phyloP scores from a whole-genome alignment of 2,329 filamentous ascomycete species.

The Aspergillus uvarum region DNA sequence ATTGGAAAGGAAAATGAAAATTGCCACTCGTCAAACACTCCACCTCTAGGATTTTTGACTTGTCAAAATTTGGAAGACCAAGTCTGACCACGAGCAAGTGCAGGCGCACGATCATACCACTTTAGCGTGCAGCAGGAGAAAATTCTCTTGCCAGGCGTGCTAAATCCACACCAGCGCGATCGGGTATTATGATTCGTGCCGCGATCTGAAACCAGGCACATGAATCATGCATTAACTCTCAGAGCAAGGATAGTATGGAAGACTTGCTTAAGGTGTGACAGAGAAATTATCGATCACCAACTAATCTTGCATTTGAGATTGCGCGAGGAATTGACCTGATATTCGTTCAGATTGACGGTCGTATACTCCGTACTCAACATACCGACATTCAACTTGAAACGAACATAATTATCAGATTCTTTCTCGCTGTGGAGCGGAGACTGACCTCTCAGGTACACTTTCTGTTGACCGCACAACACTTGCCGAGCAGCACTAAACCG shows the following conservation, averaged over 20 bases:
- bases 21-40: neutral
- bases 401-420: neutral
- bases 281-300: neutral
- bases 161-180: neutral
- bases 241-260: too few relatives aligned
- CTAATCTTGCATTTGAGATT: neutral
- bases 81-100: neutral
- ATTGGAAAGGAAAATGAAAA: neutral
- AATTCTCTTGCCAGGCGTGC: neutral
- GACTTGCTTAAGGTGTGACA: neutral
- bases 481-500: constrained; percentile 6
- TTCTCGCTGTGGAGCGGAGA: constrained; percentile 4
- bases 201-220: neutral
- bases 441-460: neutral
- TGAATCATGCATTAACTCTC: neutral
- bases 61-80: neutral
- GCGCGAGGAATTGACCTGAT: neutral
- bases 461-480: neutral
- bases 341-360: neutral
- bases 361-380: neutral
- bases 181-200: neutral
- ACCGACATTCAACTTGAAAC: neutral
- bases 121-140: neutral
- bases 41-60: neutral
- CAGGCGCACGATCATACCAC: neutral